These are phyloP conservation scores for Neonectria neomacrospora DNA, from an alignment of 2,329 filamentous ascomycete genomes.

Conservation along the genomic window DNA sequence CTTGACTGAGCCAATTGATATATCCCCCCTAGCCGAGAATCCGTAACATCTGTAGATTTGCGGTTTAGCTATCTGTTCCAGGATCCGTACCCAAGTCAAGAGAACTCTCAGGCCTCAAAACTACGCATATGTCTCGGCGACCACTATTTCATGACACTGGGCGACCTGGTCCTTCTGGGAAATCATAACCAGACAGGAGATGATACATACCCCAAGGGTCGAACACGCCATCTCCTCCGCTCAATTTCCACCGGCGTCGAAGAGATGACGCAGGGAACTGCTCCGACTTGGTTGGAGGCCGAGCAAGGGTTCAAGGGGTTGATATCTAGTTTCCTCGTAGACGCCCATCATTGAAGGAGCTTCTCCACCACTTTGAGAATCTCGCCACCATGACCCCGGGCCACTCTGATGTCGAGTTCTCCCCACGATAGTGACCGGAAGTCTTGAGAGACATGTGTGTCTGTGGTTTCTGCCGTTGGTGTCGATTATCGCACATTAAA, in stretches of 20 bases:
- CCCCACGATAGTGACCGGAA: slow-evolving; percentile 27
- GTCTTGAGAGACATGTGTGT: slow-evolving; percentile 2
- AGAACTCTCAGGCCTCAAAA: not conserved
- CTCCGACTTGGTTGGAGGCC: not conserved
- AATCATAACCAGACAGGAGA: slow-evolving; percentile 14
- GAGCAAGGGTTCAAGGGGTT: slow-evolving; percentile 5
- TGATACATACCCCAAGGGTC: slow-evolving; percentile 2
- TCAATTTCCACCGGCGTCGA: not conserved
- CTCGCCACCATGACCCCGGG: slow-evolving; percentile 29
- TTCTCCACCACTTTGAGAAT: slow-evolving; percentile 52
- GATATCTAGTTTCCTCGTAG: not conserved
- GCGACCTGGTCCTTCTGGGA: not conserved
- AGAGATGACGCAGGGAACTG: not conserved
- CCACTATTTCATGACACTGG: not conserved
- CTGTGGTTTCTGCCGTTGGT: not conserved
- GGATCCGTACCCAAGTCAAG: slow-evolving; percentile 1
- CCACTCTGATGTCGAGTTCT: slow-evolving; percentile 31
- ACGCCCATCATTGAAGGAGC: too few species aligned
- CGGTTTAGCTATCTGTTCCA: not conserved
- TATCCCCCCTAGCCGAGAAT: too few species aligned
- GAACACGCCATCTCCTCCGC: not conserved
- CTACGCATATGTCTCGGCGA: not conserved
- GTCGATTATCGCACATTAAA: not conserved
- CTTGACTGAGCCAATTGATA: too few species aligned
- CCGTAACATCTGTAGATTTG: not conserved